Conservation (phyloP, 2,329 filamentous ascomycete genomes). For the Pseudocercospora vitis region DNA sequence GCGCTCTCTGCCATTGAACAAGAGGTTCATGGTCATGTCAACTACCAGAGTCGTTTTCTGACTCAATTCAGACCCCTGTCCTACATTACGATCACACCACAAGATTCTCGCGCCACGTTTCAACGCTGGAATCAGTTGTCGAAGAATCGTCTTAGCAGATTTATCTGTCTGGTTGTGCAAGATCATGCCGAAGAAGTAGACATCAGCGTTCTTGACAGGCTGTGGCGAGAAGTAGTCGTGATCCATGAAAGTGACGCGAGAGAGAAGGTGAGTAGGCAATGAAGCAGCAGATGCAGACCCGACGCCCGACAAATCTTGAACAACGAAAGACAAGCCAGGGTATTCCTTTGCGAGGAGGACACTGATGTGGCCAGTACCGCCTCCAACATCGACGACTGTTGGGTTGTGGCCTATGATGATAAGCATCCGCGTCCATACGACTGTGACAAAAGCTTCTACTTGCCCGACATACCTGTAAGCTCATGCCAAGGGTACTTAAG, state of each 20-base stretch:
- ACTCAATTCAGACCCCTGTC: too few relatives aligned
- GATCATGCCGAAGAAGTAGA: constrained; percentile 32
- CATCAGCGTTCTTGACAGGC: constrained; percentile 33
- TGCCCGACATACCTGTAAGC: neutral
- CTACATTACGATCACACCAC: too few relatives aligned
- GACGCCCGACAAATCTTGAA: constrained; percentile 46
- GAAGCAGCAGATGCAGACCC: constrained; percentile 10
- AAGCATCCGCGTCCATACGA: constrained; percentile 40
- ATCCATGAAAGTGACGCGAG: constrained; percentile 21
- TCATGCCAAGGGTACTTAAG: too few relatives aligned
- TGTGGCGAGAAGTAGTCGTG: constrained; percentile 35
- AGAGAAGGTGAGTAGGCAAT: constrained; percentile 9
- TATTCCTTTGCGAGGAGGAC: constrained; percentile 45
- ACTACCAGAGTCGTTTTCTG: too few relatives aligned
- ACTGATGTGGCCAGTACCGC: constrained; percentile 46
- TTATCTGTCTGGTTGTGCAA: constrained; percentile 33
- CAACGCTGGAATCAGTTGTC: neutral
- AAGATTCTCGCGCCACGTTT: constrained; percentile 17
- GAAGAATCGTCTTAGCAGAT: constrained; percentile 25
- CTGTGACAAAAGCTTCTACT: neutral
- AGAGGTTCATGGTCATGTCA: too few relatives aligned
- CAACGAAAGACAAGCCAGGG: constrained; percentile 45
- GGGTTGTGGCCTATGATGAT: too few relatives aligned
- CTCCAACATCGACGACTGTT: constrained; percentile 54
- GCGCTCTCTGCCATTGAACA: too few relatives aligned